phyloP scores from a whole-genome alignment of 106 monocot genomes.

The Dioscorea zingiberensis region DNA sequence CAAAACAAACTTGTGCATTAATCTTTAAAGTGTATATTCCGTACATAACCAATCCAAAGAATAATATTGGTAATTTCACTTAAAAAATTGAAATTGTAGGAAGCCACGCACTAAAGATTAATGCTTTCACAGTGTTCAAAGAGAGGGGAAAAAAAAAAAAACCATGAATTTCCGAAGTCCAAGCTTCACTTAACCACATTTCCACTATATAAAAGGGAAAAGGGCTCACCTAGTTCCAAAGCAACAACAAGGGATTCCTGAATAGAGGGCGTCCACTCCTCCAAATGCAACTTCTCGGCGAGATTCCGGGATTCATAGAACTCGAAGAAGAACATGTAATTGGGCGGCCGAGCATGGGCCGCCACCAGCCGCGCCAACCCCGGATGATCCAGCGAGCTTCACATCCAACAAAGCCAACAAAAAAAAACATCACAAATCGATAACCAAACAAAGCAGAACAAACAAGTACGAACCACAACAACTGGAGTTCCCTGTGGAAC shows the following conservation, averaged over 20 bases:
- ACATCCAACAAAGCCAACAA: background rate
- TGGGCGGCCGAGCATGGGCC: constrained; percentile 80
- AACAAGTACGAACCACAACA: constrained; percentile 53
- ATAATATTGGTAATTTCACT: no score
- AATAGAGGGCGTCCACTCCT: constrained; percentile 76
- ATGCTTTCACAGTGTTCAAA: no score
- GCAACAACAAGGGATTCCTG: constrained; percentile 50
- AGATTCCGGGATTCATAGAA: constrained; percentile 69
- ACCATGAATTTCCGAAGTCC: no score
- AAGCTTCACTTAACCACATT: no score
- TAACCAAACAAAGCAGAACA: background rate
- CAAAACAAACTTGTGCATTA: no score
- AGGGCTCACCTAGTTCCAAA: constrained; percentile 43
- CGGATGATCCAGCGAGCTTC: constrained; percentile 68
- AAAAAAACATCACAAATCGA: constrained; percentile 4
- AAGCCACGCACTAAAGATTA: no score
- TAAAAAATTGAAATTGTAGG: no score
- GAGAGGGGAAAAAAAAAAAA: no score
- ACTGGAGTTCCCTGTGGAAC: constrained; percentile 78
- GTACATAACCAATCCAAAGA: no score
- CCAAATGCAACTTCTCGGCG: constrained; percentile 67
- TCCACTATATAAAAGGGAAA: no score
- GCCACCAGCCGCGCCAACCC: constrained; percentile 70
- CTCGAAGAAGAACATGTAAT: constrained; percentile 86
- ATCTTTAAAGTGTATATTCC: no score